These are phyloP conservation scores for Penicillium sclerotiorum DNA, from an alignment of 2,329 filamentous ascomycete species.

Conservation along the genomic window DNA sequence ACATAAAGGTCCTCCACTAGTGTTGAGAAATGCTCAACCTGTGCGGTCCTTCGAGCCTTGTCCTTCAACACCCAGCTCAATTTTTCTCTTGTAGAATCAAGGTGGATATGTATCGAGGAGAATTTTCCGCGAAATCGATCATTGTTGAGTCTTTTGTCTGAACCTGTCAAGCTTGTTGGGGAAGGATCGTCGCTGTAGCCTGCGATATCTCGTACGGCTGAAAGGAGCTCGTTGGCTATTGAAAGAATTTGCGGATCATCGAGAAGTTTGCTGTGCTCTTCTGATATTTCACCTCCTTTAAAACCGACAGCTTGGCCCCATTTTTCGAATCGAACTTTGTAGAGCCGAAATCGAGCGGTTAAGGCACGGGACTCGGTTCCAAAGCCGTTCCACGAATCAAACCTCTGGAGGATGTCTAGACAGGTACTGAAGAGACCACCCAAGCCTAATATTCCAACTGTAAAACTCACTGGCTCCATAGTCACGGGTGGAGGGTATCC, in stretches of 20 bases:
- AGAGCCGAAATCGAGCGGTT: slow-evolving; percentile 6
- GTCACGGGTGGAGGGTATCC: no score
- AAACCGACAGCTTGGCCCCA: slow-evolving; percentile 11
- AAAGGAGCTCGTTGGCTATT: slow-evolving; percentile 3
- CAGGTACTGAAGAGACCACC: slow-evolving; percentile 12
- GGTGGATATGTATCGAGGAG: not conserved
- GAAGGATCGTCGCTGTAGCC: slow-evolving; percentile 3
- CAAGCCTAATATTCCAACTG: slow-evolving; percentile 9
- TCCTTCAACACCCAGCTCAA: slow-evolving; percentile 6
- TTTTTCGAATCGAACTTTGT: slow-evolving; percentile 10
- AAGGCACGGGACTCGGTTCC: slow-evolving; percentile 6
- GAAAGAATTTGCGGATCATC: slow-evolving; percentile 5
- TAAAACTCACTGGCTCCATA: slow-evolving; percentile 32
- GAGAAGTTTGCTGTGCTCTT: slow-evolving; percentile 8
- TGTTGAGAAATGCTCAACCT: slow-evolving; percentile 7
- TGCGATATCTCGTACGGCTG: slow-evolving; percentile 1
- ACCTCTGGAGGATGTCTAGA: slow-evolving; percentile 3
- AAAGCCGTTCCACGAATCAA: slow-evolving; percentile 8
- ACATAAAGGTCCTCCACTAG: slow-evolving; percentile 6
- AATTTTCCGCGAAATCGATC: no score
- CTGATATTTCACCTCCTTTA: not conserved
- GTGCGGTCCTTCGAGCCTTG: slow-evolving; percentile 2
- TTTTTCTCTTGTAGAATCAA: slow-evolving; percentile 8
- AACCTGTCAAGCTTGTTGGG: no score
- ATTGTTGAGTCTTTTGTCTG: no score